phyloP scores from a whole-genome alignment of 345 rosid genomes.

The Melaleuca alternifolia region DNA sequence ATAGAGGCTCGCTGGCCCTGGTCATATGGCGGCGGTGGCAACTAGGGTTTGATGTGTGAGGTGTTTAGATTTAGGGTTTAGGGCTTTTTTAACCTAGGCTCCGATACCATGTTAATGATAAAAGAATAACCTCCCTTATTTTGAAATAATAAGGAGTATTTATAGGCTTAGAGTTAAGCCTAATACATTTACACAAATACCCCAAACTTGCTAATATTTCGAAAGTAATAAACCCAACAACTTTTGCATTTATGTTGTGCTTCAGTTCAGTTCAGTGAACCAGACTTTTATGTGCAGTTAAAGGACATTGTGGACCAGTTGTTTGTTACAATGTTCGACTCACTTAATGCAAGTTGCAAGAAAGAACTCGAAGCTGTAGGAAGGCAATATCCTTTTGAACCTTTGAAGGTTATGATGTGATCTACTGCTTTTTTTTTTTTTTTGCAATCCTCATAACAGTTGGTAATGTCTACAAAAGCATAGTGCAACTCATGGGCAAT shows the following conservation, averaged over 20 bases:
- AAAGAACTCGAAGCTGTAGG: conserved; percentile 68
- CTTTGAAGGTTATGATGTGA: conserved; percentile 50
- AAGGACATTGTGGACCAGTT: conserved; percentile 66
- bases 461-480: neutral
- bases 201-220: no score
- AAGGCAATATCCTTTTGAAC: conserved; percentile 69
- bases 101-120: no score
- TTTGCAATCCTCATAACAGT: neutral
- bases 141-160: no score
- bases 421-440: neutral
- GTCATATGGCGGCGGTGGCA: no score
- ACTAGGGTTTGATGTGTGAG: no score
- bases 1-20: no score
- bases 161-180: no score
- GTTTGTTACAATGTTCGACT: conserved; percentile 59
- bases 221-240: no score
- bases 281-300: conserved; percentile 30
- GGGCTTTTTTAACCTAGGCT: no score
- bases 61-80: no score
- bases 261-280: neutral
- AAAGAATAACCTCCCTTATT: no score
- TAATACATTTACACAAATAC: no score
- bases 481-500: neutral
- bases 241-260: neutral
- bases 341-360: conserved; percentile 49